Evolutionary conservation across 2,329 filamentous ascomycete genomes (phyloP).

Genomic region (Pseudocercospora vitis): DNA sequence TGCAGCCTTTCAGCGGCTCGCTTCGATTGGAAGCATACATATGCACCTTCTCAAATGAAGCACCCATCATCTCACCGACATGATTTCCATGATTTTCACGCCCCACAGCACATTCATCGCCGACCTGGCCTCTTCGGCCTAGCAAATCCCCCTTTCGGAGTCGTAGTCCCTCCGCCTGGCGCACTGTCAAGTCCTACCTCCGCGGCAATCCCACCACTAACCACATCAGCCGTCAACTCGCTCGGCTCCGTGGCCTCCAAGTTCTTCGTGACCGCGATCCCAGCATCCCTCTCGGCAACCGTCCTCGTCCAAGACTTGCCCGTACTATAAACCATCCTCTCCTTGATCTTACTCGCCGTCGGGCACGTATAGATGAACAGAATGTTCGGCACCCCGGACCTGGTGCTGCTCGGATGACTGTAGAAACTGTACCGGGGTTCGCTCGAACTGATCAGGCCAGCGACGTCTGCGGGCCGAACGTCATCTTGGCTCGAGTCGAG

Average conservation of each 20-base stretch:
- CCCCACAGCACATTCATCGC: constrained; percentile 35
- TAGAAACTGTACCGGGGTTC: constrained; percentile 80
- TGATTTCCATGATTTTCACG: not conserved
- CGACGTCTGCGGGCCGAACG: constrained; percentile 59
- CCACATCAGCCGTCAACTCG: constrained; percentile 67
- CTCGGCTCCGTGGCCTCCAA: constrained; percentile 63
- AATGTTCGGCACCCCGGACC: constrained; percentile 53
- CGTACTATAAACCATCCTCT: constrained; percentile 79
- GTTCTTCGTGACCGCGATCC: constrained; percentile 67
- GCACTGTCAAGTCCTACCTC: constrained; percentile 8
- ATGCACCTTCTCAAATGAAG: not conserved
- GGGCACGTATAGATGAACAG: constrained; percentile 85
- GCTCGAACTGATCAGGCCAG: constrained; percentile 59
- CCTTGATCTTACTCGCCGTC: constrained; percentile 70
- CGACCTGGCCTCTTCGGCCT: constrained; percentile 77
- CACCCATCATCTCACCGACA: not conserved
- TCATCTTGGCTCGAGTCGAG: constrained; percentile 58
- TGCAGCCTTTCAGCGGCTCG: not conserved
- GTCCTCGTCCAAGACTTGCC: constrained; percentile 56
- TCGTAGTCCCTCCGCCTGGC: constrained; percentile 57
- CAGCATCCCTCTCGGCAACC: constrained; percentile 66
- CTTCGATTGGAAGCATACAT: not conserved
- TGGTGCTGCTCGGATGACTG: constrained; percentile 61
- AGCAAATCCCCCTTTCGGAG: constrained; percentile 61
- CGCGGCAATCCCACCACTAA: constrained; percentile 39